These are phyloP conservation scores for Cytospora mali DNA, from an alignment of 2,329 filamentous ascomycete genomes.

Conservation along the genomic window DNA sequence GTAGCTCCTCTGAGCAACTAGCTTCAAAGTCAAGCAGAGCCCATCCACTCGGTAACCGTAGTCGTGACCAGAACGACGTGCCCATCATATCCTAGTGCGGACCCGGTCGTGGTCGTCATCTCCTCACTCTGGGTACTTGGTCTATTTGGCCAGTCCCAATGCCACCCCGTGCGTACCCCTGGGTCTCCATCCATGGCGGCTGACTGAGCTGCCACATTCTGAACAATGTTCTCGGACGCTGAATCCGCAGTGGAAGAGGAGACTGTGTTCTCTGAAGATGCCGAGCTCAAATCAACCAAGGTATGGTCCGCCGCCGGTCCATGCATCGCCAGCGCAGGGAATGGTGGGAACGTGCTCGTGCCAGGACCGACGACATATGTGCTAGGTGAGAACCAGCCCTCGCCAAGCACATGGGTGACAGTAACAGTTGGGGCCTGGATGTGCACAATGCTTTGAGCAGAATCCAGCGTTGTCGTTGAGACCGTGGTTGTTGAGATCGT, in stretches of 20 bases:
- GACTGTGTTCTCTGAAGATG: background rate
- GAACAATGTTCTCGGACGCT: constrained; percentile 15
- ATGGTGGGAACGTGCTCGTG: constrained; percentile 4
- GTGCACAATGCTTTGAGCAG: background rate
- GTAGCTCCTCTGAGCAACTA: background rate
- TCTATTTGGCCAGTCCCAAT: constrained; percentile 4
- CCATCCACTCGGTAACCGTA: constrained; percentile 21
- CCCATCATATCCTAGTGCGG: constrained; percentile 12
- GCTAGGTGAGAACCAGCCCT: constrained; percentile 28
- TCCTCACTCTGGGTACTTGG: background rate
- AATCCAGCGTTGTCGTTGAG: constrained; percentile 8
- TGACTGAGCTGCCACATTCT: constrained; percentile 13
- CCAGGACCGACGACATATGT: constrained; percentile 22
- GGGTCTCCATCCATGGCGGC: constrained; percentile 14
- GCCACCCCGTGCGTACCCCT: constrained; percentile 1
- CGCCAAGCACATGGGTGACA: constrained; percentile 26
- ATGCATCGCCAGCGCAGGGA: constrained; percentile 8
- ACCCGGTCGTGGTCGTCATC: background rate
- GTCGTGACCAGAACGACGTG: constrained; percentile 24
- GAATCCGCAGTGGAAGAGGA: background rate
- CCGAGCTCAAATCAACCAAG: background rate
- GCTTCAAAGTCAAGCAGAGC: background rate
- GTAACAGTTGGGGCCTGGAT: constrained; percentile 23
- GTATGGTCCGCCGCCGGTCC: background rate
- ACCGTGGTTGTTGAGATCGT: constrained; percentile 1